These are phyloP conservation scores for Rhizopus sp. DNA, from an alignment of 371 early-diverging fungal species.

Conservation along the genomic window DNA sequence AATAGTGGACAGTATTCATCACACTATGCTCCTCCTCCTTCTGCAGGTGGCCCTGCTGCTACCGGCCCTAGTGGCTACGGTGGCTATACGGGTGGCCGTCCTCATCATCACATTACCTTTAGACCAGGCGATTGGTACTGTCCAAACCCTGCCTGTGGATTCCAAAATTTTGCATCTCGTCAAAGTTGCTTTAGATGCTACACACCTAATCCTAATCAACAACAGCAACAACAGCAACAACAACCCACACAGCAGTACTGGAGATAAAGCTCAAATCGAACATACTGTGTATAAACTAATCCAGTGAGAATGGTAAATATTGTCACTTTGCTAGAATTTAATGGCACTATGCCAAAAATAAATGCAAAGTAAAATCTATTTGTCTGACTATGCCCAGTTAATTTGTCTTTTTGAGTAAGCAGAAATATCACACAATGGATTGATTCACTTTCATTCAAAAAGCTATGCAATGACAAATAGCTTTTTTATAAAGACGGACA, in stretches of 20 bases:
- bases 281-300: background rate
- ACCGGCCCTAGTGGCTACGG: slow-evolving; percentile 12
- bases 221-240: slow-evolving; percentile 12
- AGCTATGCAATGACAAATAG: background rate
- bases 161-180: slow-evolving; percentile 79
- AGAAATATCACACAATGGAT: too few relatives aligned
- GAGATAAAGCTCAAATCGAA: background rate
- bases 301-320: too few relatives aligned
- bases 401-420: too few relatives aligned
- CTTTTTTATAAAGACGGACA: slow-evolving; percentile 9
- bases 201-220: slow-evolving; percentile 49
- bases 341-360: too few relatives aligned
- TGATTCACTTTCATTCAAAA: background rate
- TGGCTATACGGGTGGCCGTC: slow-evolving; percentile 22
- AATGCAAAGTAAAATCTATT: too few relatives aligned
- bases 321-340: too few relatives aligned
- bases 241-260: slow-evolving; percentile 5
- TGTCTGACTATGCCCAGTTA: too few relatives aligned
- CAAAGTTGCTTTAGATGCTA: slow-evolving; percentile 62
- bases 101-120: slow-evolving; percentile 39
- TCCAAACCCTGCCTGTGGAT: slow-evolving; percentile 65
- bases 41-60: slow-evolving; percentile 8
- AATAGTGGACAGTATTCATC: background rate
- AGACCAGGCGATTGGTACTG: slow-evolving; percentile 78
- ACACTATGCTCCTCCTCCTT: slow-evolving; percentile 11